Percentiles rank a stretch among this genome's conserved stretches.
These are phyloP conservation scores for Aspergillus sp. DNA, from an alignment of 2,329 filamentous ascomycete species.

Conservation along the genomic window DNA sequence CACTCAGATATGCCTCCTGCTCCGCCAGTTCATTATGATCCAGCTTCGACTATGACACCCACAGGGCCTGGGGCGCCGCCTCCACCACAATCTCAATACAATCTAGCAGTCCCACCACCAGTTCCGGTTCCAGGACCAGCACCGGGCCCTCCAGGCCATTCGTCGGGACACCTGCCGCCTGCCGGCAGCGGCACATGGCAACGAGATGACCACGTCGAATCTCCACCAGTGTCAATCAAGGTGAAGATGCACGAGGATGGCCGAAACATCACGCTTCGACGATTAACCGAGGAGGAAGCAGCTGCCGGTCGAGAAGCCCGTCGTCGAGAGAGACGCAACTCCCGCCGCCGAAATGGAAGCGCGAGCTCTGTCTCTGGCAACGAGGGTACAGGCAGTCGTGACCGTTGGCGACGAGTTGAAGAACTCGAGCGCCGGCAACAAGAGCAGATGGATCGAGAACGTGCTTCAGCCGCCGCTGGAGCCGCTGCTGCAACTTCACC, in stretches of 20 bases:
- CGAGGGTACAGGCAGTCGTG: constrained; percentile 37
- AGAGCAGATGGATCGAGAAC: constrained; percentile 43
- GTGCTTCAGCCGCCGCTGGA: constrained; percentile 30
- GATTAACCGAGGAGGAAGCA: constrained; percentile 63
- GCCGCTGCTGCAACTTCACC: constrained; percentile 22
- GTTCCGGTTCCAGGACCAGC: constrained; percentile 28
- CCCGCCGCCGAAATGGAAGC: constrained; percentile 42
- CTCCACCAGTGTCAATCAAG: constrained; percentile 63
- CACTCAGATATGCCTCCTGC: constrained; percentile 39
- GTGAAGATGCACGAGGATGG: constrained; percentile 66
- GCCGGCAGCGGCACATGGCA: constrained; percentile 29
- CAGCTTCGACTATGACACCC: constrained; percentile 28
- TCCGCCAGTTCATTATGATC: constrained; percentile 42
- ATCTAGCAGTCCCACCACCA: constrained; percentile 27
- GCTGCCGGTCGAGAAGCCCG: constrained; percentile 59
- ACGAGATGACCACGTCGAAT: constrained; percentile 48
- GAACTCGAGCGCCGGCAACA: constrained; percentile 49
- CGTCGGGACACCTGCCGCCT: constrained; percentile 31
- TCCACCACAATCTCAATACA: constrained; percentile 22
- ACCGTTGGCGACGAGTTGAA: constrained; percentile 52
- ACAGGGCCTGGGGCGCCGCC: constrained; percentile 21
- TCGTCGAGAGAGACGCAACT: constrained; percentile 45
- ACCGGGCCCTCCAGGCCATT: constrained; percentile 31
- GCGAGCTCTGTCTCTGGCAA: constrained; percentile 43
- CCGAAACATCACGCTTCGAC: constrained; percentile 61